These are phyloP conservation scores for Melaleuca quinquenervia DNA, from an alignment of 345 rosid species.

Conservation along the genomic window DNA sequence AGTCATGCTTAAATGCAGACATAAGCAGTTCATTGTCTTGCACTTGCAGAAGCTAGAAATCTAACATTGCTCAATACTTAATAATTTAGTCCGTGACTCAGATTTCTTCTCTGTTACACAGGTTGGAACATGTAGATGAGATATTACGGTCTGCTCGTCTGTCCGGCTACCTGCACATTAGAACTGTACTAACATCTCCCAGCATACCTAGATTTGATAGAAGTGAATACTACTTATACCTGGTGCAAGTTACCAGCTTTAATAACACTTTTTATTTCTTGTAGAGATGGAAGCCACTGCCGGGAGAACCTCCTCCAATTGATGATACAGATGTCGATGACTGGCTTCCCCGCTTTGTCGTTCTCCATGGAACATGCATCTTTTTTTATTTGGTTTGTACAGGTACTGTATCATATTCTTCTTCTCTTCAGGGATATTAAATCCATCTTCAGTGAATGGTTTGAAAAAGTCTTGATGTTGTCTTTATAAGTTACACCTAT, in stretches of 20 bases:
- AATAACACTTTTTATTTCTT: neutral
- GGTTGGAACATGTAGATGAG: conserved; percentile 92
- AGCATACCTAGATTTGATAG: neutral
- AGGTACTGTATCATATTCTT: conserved; percentile 26
- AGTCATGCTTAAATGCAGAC: neutral
- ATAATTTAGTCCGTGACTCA: neutral
- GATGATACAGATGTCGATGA: conserved; percentile 93
- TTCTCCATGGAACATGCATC: conserved; percentile 83
- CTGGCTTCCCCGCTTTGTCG: conserved; percentile 95
- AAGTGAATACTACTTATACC: neutral
- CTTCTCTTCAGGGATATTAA: neutral
- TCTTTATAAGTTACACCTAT: neutral
- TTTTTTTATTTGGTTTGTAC: conserved; percentile 72
- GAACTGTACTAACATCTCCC: conserved; percentile 42
- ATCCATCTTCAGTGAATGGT: neutral
- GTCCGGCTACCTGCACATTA: conserved; percentile 72
- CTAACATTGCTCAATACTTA: neutral
- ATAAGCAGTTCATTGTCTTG: neutral
- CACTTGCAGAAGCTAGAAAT: neutral
- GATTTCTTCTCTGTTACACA: conserved; percentile 4
- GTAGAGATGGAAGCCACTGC: conserved; percentile 94
- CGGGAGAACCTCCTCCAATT: conserved; percentile 86
- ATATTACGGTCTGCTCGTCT: conserved; percentile 81
- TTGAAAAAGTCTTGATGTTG: neutral
- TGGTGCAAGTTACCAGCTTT: neutral